Conservation (phyloP, 2,329 filamentous ascomycete genomes). For the Colletotrichum musae region DNA sequence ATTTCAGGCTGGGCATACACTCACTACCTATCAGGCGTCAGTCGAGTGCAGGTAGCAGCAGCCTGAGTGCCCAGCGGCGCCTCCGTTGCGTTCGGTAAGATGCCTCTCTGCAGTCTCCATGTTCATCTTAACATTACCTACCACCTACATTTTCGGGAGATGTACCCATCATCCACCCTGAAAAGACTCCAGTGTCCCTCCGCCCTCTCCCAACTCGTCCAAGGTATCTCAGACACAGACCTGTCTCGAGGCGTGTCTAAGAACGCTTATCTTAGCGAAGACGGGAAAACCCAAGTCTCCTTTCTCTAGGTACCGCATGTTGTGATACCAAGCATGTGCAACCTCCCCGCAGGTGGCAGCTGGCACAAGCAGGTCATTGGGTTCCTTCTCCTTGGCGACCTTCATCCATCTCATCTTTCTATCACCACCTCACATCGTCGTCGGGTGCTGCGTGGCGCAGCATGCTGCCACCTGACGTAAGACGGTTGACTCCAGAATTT, state of each 20-base stretch:
- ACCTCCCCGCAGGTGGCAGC: constrained; percentile 4
- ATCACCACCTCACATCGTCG: constrained; percentile 7
- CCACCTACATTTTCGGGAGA: no score
- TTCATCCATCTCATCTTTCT: background rate
- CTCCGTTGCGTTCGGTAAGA: background rate
- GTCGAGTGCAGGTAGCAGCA: no score
- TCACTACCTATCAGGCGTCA: no score
- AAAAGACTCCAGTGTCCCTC: constrained; percentile 10
- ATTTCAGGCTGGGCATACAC: no score
- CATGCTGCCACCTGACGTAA: constrained; percentile 17
- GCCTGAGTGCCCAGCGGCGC: no score
- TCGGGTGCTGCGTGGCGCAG: constrained; percentile 1
- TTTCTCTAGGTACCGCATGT: background rate
- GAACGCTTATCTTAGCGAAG: no score
- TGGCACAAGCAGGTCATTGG: constrained; percentile 9
- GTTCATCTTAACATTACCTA: background rate
- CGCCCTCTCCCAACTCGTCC: no score
- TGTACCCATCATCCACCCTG: constrained; percentile 12
- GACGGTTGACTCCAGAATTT: constrained; percentile 5
- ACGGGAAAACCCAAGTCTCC: no score
- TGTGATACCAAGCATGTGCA: background rate
- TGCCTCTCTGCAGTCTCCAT: background rate
- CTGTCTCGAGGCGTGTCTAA: no score
- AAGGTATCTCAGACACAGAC: no score
- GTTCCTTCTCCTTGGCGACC: background rate